phyloP scores from a whole-genome alignment of 768 basidiomycete genomes.

The Tephrocybe sp. region DNA sequence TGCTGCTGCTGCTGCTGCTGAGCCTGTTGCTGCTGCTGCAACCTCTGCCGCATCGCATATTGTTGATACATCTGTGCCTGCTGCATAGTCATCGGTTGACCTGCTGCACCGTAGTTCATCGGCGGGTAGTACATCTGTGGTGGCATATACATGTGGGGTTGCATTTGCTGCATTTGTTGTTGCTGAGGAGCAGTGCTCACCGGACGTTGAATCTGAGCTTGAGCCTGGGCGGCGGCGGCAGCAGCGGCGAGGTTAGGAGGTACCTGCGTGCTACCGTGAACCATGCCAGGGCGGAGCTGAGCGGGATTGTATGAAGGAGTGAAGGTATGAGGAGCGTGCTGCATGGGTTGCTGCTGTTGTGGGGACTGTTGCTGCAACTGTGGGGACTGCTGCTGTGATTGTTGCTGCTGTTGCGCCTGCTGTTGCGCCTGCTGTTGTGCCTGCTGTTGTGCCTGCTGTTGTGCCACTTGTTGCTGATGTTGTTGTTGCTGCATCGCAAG shows the following conservation, averaged over 20 bases:
- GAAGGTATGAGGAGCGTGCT: constrained; percentile 22
- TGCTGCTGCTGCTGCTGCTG: constrained; percentile 2
- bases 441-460: constrained; percentile 9
- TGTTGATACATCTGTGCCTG: constrained; percentile 9
- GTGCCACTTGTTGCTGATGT: constrained; percentile 7
- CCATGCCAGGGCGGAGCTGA: constrained; percentile 29
- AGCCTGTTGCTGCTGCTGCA: background rate
- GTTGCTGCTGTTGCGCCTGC: constrained; percentile 10
- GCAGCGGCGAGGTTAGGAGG: constrained; percentile 17
- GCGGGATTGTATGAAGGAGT: constrained; percentile 31
- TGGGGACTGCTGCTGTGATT: constrained; percentile 6
- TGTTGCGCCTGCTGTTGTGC: constrained; percentile 19
- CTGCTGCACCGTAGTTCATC: constrained; percentile 15
- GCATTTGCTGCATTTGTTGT: constrained; percentile 11
- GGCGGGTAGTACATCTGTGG: constrained; percentile 19
- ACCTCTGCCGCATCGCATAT: background rate
- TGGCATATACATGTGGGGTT: constrained; percentile 15
- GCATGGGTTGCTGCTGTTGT: constrained; percentile 17
- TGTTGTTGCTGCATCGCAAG: constrained; percentile 15
- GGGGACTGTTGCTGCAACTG: constrained; percentile 18
- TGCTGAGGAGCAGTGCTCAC: constrained; percentile 13
- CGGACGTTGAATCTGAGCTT: constrained; percentile 5
- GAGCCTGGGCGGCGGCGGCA: constrained; percentile 16
- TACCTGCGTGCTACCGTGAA: constrained; percentile 25
- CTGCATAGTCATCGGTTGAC: constrained; percentile 9